Conservation (phyloP, 768 basidiomycete genomes). For the Leccinum incarnatum region DNA sequence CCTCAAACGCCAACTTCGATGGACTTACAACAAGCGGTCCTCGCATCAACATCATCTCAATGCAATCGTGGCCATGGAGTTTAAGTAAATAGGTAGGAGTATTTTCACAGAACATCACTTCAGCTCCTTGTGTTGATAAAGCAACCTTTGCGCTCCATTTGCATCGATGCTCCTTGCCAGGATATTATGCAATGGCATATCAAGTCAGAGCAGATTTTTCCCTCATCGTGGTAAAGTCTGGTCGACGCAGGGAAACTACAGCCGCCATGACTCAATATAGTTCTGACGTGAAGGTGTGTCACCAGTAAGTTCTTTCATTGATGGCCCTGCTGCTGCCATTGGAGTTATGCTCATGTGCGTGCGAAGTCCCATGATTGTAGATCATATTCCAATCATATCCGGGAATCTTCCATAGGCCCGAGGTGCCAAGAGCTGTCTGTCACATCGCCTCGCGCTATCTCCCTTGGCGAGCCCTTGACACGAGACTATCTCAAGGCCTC, state of each 20-base stretch:
- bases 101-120: not conserved
- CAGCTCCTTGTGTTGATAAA: not conserved
- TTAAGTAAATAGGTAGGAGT: not conserved
- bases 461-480: not conserved
- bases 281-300: not conserved
- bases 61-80: not conserved
- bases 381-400: not conserved
- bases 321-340: not conserved
- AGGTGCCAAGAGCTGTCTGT: not conserved
- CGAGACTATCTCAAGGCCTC: not conserved
- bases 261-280: not conserved
- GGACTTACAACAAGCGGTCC: not conserved
- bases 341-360: not conserved
- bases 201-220: not conserved
- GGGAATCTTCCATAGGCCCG: not conserved
- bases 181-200: not conserved
- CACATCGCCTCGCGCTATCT: not conserved
- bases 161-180: not conserved
- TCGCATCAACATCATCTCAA: not conserved
- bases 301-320: not conserved
- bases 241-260: too few species aligned
- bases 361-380: not conserved
- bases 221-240: not conserved
- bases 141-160: not conserved
- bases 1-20: not conserved